phyloP scores from a whole-genome alignment of 1,139 yeast species.

The Meyerozyma elateridarum region DNA sequence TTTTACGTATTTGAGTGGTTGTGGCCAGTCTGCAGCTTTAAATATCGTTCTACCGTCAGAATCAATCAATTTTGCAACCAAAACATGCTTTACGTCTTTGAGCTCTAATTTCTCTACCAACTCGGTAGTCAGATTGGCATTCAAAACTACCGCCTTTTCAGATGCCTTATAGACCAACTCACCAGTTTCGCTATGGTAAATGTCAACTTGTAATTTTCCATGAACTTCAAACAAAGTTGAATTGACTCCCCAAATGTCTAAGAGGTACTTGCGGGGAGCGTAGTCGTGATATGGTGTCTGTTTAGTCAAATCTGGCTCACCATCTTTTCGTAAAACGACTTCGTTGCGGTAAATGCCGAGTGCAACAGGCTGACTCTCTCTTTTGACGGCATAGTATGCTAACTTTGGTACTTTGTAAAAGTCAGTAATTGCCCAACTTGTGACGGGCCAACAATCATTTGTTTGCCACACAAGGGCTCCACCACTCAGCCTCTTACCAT shows the following conservation, averaged over 20 bases:
- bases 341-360: constrained; percentile 32
- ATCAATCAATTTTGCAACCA: constrained; percentile 16
- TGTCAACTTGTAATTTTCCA: constrained; percentile 23
- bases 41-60: constrained; percentile 20
- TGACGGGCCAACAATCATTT: constrained; percentile 50
- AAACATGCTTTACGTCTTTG: constrained; percentile 16
- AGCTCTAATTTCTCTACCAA: constrained; percentile 14
- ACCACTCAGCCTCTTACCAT: constrained; percentile 24
- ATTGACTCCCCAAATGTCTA: constrained; percentile 44
- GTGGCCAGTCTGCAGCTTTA: constrained; percentile 48
- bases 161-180: constrained; percentile 15
- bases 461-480: constrained; percentile 49
- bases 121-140: constrained; percentile 33
- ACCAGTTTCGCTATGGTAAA: constrained; percentile 29
- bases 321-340: constrained; percentile 14
- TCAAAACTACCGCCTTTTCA: constrained; percentile 17
- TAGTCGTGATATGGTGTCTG: constrained; percentile 18
- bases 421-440: constrained; percentile 45
- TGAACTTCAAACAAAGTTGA: constrained; percentile 17
- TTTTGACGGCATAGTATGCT: constrained; percentile 41
- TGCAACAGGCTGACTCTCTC: constrained; percentile 33
- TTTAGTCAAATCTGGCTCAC: constrained; percentile 9
- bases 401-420: constrained; percentile 36
- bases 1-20: constrained; percentile 42
- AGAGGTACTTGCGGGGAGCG: constrained; percentile 16